Conservation (phyloP, 148 eudicot species). For the Vaccinium vitisidaea region DNA sequence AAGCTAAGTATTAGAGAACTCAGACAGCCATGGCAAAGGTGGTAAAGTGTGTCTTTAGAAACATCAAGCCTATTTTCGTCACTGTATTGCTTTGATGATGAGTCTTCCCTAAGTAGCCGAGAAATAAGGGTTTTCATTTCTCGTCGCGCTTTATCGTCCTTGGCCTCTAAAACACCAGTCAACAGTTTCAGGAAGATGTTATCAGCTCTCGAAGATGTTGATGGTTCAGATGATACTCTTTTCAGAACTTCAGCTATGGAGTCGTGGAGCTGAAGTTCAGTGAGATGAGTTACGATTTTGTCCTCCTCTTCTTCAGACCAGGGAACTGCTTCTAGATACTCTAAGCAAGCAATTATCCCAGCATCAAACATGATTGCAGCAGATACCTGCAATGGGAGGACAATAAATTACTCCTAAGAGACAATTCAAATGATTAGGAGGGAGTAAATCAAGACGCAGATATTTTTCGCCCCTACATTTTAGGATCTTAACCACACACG, state of each 20-base stretch:
- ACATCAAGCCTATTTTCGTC: constrained; percentile 47
- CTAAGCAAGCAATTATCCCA: constrained; percentile 72
- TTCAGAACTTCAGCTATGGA: constrained; percentile 56
- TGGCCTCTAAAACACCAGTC: constrained; percentile 70
- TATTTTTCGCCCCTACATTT: background rate
- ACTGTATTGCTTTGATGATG: constrained; percentile 19
- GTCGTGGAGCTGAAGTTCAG: constrained; percentile 61
- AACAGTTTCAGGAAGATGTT: constrained; percentile 62
- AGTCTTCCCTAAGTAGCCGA: constrained; percentile 66
- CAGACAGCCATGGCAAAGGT: constrained; percentile 78
- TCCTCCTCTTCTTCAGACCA: constrained; percentile 93
- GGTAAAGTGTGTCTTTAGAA: constrained; percentile 64
- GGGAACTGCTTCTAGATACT: constrained; percentile 80
- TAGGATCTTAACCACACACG: background rate
- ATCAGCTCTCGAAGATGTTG: constrained; percentile 58
- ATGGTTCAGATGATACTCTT: constrained; percentile 64
- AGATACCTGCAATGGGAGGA: constrained; percentile 50
- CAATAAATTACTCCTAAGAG: background rate
- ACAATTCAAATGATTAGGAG: background rate
- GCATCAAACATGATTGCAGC: constrained; percentile 77
- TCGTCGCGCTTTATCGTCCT: constrained; percentile 81
- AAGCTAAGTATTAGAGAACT: constrained; percentile 77
- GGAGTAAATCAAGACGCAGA: background rate
- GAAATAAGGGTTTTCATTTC: constrained; percentile 75
- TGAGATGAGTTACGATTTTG: constrained; percentile 58